These are phyloP conservation scores for Shiraia sp. DNA, from an alignment of 2,329 filamentous ascomycete species.

Conservation along the genomic window DNA sequence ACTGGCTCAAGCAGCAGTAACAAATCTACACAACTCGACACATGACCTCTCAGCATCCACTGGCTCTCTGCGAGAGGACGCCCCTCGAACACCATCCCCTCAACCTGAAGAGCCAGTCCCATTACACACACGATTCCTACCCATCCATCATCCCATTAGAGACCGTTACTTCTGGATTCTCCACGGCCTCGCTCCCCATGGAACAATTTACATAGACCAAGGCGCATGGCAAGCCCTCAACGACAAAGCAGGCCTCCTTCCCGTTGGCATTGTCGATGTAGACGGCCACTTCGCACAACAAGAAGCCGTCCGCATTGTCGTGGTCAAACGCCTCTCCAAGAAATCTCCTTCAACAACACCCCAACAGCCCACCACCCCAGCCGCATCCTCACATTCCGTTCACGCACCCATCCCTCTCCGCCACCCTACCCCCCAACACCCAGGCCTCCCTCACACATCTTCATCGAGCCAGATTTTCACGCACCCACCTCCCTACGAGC, in stretches of 20 bases:
- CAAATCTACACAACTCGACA: conserved; percentile 21
- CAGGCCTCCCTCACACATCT: conserved; percentile 5
- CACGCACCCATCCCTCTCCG: conserved; percentile 23
- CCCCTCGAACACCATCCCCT: conserved; percentile 22
- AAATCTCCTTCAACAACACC: conserved; percentile 7
- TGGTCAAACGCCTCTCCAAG: conserved; percentile 64
- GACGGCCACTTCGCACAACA: conserved; percentile 88
- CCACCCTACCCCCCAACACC: conserved; percentile 12
- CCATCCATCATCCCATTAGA: conserved; percentile 79
- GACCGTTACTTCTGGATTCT: conserved; percentile 98
- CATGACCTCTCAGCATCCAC: conserved; percentile 28
- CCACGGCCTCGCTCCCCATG: conserved; percentile 87
- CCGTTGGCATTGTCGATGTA: conserved; percentile 87
- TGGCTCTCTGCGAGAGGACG: conserved; percentile 37
- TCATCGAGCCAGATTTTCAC: conserved; percentile 16
- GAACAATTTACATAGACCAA: conserved; percentile 89
- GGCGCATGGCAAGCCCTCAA: conserved; percentile 81
- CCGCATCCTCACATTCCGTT: conserved; percentile 19
- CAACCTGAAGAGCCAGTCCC: conserved; percentile 49
- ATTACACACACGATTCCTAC: conserved; percentile 90
- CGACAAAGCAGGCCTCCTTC: conserved; percentile 83
- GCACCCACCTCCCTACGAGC: conserved; percentile 30
- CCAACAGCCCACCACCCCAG: conserved; percentile 12
- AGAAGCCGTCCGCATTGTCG: conserved; percentile 85
- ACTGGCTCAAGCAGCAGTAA: conserved; percentile 23